These are phyloP conservation scores for Neurospora sp. DNA, from an alignment of 495 filamentous ascomycete genomes.

Conservation along the genomic window DNA sequence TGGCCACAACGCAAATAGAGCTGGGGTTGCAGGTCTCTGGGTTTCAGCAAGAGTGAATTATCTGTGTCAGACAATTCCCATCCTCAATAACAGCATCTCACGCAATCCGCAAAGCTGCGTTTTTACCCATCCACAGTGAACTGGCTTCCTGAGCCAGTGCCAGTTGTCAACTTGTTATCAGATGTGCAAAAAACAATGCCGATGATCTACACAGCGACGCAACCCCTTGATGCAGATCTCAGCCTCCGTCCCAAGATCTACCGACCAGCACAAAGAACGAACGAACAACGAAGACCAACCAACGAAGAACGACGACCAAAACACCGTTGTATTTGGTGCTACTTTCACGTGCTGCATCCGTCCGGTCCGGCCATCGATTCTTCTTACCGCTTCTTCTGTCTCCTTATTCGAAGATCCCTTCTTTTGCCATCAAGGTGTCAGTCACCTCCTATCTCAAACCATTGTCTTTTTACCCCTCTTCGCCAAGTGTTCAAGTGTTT, in stretches of 20 bases:
- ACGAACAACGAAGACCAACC: background rate
- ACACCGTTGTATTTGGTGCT: background rate
- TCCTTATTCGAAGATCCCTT: background rate
- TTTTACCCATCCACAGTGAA: background rate
- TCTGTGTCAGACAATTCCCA: background rate
- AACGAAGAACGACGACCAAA: background rate
- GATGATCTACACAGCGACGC: background rate
- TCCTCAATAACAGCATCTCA: background rate
- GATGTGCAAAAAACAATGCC: background rate
- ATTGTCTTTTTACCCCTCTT: background rate
- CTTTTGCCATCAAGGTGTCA: background rate
- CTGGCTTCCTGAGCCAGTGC: background rate
- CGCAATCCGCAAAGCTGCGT: background rate
- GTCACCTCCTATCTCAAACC: background rate
- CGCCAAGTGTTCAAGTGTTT: background rate
- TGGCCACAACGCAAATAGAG: background rate
- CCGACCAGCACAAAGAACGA: background rate
- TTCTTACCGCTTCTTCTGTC: background rate
- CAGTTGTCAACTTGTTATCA: background rate
- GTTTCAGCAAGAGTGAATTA: background rate
- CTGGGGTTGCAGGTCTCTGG: background rate
- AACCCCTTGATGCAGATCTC: background rate
- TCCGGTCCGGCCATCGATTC: background rate
- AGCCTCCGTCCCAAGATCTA: background rate
- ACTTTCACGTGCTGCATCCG: background rate